phyloP scores from a whole-genome alignment of 139 green algal species.

The Micractinium sp. region DNA sequence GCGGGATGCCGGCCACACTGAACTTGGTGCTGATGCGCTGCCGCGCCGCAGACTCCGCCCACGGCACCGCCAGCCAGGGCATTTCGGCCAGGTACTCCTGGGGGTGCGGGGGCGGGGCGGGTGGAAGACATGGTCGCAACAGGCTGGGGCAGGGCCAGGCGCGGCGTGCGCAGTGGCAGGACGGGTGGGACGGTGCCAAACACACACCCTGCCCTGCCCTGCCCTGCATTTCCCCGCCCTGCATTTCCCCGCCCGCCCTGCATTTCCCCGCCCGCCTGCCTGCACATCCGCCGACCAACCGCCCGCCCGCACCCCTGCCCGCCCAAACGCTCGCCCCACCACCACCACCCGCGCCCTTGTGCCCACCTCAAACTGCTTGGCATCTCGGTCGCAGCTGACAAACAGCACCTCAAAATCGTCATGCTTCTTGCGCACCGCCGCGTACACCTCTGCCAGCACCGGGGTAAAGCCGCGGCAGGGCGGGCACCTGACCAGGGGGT shows the following conservation, averaged over 20 bases:
- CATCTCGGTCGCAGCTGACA: slow-evolving; percentile 14
- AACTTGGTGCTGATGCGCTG: background rate
- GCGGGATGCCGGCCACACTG: slow-evolving; percentile 27
- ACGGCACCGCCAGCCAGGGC: slow-evolving; percentile 34
- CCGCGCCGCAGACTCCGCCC: background rate
- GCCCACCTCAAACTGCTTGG: slow-evolving; percentile 4
- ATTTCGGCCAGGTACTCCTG: slow-evolving; percentile 35
- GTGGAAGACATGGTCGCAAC: background rate
- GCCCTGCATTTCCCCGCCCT: background rate
- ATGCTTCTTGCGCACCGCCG: background rate
- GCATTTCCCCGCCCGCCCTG: too few species aligned
- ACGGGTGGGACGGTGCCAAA: background rate
- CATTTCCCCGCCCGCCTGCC: too few species aligned
- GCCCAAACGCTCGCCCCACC: too few species aligned
- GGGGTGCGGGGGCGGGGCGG: background rate
- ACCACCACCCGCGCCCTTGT: too few species aligned
- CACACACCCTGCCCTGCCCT: background rate
- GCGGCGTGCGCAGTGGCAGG: background rate
- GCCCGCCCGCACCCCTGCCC: background rate
- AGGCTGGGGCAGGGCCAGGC: background rate
- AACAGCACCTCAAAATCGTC: slow-evolving; percentile 33
- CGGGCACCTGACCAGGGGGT: slow-evolving; percentile 26
- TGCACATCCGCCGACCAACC: too few species aligned
- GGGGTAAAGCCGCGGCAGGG: slow-evolving; percentile 38
- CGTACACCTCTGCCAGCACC: slow-evolving; percentile 5